Evolutionary conservation across 129 eudicot genomes (phyloP), one percentile per base, ranked within the genome.

Genomic region (Tagetes patula): DNA sequence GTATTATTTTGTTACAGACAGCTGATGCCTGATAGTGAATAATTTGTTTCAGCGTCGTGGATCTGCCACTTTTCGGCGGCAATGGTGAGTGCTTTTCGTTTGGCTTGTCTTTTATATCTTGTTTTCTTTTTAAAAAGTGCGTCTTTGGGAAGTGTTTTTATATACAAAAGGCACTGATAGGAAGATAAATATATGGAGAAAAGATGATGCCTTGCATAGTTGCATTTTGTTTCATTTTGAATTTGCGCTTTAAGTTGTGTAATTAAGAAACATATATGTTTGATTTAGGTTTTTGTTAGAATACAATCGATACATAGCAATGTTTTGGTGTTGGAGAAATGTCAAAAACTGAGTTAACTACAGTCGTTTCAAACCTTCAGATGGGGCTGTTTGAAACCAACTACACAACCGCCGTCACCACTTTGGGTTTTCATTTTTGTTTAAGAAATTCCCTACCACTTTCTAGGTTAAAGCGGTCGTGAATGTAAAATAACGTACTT

Each of bases 211-310:
- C 3, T 30, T 70, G 46, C 46, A n/a, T 45, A 43, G 36, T 7
- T 70, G 46, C 46, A n/a, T 45, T 45, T 48, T 7, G 39, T 37
- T 62, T 14, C 6, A 30, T 47, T 37, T 62, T 62, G 30, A 48
- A 36, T 62, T 49, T 34, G 37, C 71, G 31, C 64, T 50, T 34
- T 65, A 47, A 52, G 55, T 50, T 65, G 56, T 53, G 73, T 65
- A 27, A 41, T 75, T 3, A 75, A 30, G 52, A 39, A 30, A 55
- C 6, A 27, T 63, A 14, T 46, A 41, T 60, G 10, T 68, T 38
- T 60, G 67, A 38, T 49, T 69, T 69, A 69, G 36, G 37, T 38
- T 49, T 70, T 70, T 77, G 65, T 70, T 61, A 62, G 69, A 65
- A 69, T 37, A 31, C 47, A 43, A 43, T 43, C 5, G 47, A 43